Conservation (phyloP, 1,284 basidiomycete species). For the Naganishia sp. region DNA sequence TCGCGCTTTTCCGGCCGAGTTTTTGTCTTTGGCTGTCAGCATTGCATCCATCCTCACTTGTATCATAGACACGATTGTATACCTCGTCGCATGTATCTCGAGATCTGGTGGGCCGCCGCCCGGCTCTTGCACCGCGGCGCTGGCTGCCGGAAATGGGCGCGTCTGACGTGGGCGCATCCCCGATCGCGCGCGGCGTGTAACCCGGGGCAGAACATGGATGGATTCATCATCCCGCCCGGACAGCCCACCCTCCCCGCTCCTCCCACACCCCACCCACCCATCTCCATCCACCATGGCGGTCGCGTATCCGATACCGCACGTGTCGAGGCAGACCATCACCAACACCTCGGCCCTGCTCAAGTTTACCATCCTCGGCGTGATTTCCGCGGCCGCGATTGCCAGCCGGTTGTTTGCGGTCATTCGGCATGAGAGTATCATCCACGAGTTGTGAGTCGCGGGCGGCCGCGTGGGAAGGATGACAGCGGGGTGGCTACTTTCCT, state of each 20-base stretch:
- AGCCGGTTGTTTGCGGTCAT: conserved; percentile 96
- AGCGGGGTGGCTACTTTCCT: neutral
- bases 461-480: conserved; percentile 31
- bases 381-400: conserved; percentile 89
- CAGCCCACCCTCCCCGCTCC: no score
- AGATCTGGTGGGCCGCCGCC: no score
- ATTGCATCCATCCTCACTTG: conserved; percentile 6
- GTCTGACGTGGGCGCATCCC: no score
- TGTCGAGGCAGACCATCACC: conserved; percentile 64
- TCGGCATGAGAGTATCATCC: conserved; percentile 98
- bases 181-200: no score
- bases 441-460: conserved; percentile 81
- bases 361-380: conserved; percentile 80
- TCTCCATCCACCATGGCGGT: conserved; percentile 28
- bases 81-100: neutral
- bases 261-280: no score
- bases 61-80: conserved; percentile 26
- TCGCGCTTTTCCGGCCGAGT: no score
- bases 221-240: no score
- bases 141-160: no score
- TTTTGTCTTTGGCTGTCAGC: neutral
- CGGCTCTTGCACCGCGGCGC: no score
- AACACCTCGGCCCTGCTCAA: conserved; percentile 82
- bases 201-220: no score
- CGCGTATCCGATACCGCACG: conserved; percentile 50